A percentile compares a stretch with the other conserved stretches of the same genome.
Evolutionary conservation across 441 rosid genomes (phyloP).

Genomic region (Aleurites moluccanus): DNA sequence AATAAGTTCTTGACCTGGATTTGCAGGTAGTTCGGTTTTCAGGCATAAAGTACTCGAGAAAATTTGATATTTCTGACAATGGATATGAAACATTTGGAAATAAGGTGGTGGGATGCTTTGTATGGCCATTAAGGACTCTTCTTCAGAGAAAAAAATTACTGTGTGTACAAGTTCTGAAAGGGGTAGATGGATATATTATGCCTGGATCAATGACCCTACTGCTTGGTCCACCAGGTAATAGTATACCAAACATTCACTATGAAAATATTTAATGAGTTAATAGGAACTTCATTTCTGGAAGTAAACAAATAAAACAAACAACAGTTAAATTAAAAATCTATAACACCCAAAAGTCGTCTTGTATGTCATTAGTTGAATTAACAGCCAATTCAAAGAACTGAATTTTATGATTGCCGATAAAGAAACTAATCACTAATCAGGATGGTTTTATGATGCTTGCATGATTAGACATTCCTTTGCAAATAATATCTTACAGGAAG

Average conservation of each 20-base stretch:
- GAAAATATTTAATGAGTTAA: neutral
- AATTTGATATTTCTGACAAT: constrained; percentile 14
- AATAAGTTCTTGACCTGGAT: neutral
- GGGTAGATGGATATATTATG: constrained; percentile 37
- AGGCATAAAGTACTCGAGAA: constrained; percentile 18
- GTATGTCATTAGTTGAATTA: too few species aligned
- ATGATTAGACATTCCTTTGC: too few species aligned
- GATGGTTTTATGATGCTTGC: too few species aligned
- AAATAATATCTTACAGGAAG: constrained; percentile 29
- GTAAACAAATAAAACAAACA: neutral
- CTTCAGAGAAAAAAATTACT: constrained; percentile 18
- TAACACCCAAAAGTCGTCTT: too few species aligned
- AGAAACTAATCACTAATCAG: too few species aligned
- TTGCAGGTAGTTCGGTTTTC: constrained; percentile 37
- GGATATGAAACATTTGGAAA: constrained; percentile 38
- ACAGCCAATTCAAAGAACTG: too few species aligned
- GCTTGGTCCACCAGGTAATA: constrained; percentile 37
- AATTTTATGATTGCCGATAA: too few species aligned
- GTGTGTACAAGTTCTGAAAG: constrained; percentile 29
- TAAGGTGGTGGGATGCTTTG: constrained; percentile 26
- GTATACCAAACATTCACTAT: neutral
- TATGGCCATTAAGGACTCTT: constrained; percentile 28
- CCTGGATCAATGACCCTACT: constrained; percentile 35
- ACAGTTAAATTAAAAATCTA: too few species aligned
- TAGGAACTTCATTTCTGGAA: neutral